Conservation (phyloP, 2,329 filamentous ascomycete species). For the Ophiostoma piceae region DNA sequence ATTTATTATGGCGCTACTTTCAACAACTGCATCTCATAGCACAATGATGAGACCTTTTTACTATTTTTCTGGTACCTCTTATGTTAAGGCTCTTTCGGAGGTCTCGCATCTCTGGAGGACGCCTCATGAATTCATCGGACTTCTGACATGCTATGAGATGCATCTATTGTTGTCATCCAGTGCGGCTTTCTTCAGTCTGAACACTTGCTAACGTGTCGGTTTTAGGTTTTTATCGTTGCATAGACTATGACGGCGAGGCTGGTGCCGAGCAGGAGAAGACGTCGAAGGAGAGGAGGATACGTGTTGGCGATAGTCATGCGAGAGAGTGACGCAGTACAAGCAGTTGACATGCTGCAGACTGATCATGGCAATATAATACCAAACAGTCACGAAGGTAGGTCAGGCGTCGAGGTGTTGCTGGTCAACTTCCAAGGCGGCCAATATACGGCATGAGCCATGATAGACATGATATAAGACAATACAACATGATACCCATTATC, state of each 20-base stretch:
- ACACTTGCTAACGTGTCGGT: not conserved
- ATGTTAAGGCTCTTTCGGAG: slow-evolving; percentile 62
- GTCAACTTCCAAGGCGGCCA: not conserved
- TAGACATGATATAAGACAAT: not conserved
- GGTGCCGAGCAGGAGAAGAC: not conserved
- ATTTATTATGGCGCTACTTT: not conserved
- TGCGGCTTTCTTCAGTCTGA: not conserved
- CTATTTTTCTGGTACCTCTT: slow-evolving; percentile 96
- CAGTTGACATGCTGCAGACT: not conserved
- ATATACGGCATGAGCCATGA: not conserved
- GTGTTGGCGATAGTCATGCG: not conserved
- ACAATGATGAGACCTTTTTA: slow-evolving; percentile 62
- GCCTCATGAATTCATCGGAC: slow-evolving; percentile 77
- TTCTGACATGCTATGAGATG: slow-evolving; percentile 55
- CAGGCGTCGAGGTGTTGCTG: not conserved
- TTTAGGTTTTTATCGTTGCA: not conserved
- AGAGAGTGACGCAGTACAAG: not conserved
- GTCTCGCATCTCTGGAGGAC: slow-evolving; percentile 32
- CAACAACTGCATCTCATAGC: slow-evolving; percentile 10
- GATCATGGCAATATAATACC: not conserved
- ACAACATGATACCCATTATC: not conserved
- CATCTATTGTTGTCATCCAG: not conserved
- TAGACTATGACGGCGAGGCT: not conserved
- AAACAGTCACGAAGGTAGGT: not conserved
- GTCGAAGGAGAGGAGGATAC: not conserved